These are phyloP conservation scores for Trypanosoma vivax DNA, from an alignment of 208 protist genomes.

Conservation along the genomic window DNA sequence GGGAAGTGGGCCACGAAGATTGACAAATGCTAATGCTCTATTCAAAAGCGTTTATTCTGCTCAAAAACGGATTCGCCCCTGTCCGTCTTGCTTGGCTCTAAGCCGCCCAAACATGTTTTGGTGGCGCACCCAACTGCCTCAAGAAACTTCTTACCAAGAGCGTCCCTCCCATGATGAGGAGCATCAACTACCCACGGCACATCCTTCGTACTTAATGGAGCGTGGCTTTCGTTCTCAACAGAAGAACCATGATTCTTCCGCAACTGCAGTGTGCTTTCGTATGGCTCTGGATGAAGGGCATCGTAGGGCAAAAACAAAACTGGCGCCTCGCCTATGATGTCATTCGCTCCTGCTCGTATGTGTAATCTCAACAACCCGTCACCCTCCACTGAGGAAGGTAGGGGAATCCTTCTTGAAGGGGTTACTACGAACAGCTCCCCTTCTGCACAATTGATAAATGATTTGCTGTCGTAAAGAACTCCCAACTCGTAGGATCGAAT, in stretches of 20 bases:
- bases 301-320: conserved; percentile 57
- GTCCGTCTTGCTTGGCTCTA: too few relatives aligned
- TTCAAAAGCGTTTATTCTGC: too few relatives aligned
- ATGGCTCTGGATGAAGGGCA: conserved; percentile 46
- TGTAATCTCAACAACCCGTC: conserved; percentile 18
- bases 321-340: conserved; percentile 1
- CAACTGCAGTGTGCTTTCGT: conserved; percentile 45
- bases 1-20: too few relatives aligned
- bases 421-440: conserved; percentile 28
- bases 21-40: too few relatives aligned
- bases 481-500: conserved; percentile 83
- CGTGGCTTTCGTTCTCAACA: conserved; percentile 1
- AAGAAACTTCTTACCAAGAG: conserved; percentile 26
- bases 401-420: conserved; percentile 18
- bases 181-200: conserved; percentile 79
- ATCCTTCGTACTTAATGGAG: conserved; percentile 27
- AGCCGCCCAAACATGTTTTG: too few relatives aligned
- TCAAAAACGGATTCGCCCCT: too few relatives aligned
- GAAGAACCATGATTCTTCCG: conserved; percentile 5
- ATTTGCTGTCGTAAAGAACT: conserved; percentile 61
- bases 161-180: conserved; percentile 54
- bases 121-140: conserved; percentile 19
- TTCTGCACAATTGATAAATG: conserved; percentile 10
- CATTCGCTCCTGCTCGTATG: conserved; percentile 3
- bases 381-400: conserved; percentile 18